Evolutionary conservation across 768 basidiomycete genomes (phyloP).

Genomic region (Agrocybe chaxingu): DNA sequence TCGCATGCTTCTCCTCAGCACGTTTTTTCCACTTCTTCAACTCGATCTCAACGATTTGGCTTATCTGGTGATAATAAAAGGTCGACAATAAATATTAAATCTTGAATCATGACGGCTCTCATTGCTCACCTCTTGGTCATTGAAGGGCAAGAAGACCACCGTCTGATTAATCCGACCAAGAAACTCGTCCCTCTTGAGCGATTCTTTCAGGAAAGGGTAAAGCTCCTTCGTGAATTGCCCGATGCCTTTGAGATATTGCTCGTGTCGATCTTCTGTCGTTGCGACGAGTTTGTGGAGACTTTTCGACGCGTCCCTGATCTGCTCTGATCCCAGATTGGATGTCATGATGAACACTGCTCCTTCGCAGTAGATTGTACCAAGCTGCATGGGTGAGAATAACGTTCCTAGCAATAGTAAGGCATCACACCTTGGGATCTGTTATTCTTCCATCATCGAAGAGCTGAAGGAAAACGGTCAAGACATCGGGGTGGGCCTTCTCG

Average conservation of each 20-base stretch:
- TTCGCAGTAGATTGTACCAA: background rate
- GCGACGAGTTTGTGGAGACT: background rate
- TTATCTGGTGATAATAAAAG: background rate
- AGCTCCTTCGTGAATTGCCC: background rate
- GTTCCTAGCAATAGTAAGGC: too few relatives aligned
- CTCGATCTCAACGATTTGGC: background rate
- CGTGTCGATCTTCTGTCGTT: background rate
- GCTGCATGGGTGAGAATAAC: background rate
- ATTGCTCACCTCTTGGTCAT: background rate
- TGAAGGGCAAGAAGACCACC: constrained; percentile 1
- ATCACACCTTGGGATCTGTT: constrained; percentile 3
- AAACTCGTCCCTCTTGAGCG: constrained; percentile 4
- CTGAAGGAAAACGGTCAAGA: constrained; percentile 8
- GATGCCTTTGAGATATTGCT: background rate
- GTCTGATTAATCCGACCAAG: constrained; percentile 4
- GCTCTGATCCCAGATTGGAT: constrained; percentile 3
- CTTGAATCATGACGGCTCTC: too few relatives aligned
- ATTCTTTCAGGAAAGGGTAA: background rate
- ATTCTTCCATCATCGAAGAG: constrained; percentile 8
- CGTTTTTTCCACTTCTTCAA: constrained; percentile 4
- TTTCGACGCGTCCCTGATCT: background rate
- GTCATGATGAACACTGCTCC: constrained; percentile 4
- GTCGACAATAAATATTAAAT: too few relatives aligned
- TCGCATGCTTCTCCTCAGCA: constrained; percentile 1
- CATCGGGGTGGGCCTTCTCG: constrained; percentile 6